Base-by-base conservation (phyloP, 176 grass and related monocot species). In the Oryza meridionalis region DNA sequence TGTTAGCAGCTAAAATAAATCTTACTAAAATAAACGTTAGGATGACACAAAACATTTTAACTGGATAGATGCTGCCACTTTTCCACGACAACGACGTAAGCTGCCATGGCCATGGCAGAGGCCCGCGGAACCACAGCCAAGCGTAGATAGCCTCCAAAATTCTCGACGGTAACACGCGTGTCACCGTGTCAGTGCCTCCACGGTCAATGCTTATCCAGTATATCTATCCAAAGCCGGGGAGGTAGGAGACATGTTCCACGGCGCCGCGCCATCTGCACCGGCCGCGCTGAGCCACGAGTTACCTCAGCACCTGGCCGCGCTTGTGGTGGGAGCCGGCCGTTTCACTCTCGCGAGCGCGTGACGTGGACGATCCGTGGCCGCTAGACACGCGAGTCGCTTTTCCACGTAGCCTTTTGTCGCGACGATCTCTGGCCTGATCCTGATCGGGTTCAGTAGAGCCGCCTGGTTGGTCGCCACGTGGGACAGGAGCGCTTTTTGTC, bases 221-320 rank as follows among this genome's bases (percentile, higher is more conserved):
- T 6, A 83, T 88, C 83, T 88, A 25, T 47, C 32, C 53, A 26
- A 19, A 51, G 45, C 22, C 63, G 29, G 5, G 70, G 85, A 75
- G 78, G 25, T 37, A 77, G 49, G 35, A 29, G n/a, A 49, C 67
- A 16, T 5, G 19, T 15, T 51, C 17, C 26, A 7, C 25, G 63
- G 61, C 33, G 33, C 4, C 32, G 21, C 10, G 9, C 40, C 17
- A 9, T 22, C 55, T n/a, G 55, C 7, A n/a, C 58, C 58, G 58
- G 58, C n/a, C 58, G n/a, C 58, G 6, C 88, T 66, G 71, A 81
- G 72, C 88, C 88, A 86, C 82, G 40, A 81, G 82, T 32, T 81
- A 6, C 72, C 51, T 17, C 11, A 26, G 4, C 81, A 84, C 49
- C 50, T 77, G 64, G 16, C 9, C 11, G 1, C 31, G 13, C 11